A percentile compares a stretch with the other conserved stretches of the same genome.
These are phyloP conservation scores for Penicillium hordei DNA, from an alignment of 2,329 filamentous ascomycete species.

Conservation along the genomic window DNA sequence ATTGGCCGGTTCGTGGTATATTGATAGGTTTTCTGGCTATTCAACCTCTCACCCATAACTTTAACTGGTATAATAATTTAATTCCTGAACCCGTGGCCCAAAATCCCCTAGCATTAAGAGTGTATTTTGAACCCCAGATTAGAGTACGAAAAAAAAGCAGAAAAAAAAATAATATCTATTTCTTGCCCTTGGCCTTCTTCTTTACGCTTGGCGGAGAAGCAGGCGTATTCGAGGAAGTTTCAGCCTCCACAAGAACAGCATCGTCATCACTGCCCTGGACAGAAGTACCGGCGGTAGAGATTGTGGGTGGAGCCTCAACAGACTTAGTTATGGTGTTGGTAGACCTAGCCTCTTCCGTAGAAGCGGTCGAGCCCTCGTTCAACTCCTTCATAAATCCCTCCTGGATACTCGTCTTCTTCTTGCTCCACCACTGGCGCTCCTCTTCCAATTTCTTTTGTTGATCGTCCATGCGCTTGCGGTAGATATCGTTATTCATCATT, in stretches of 20 bases:
- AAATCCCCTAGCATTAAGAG: neutral
- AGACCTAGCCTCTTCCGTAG: conserved; percentile 17
- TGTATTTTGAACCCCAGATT: conserved; percentile 2
- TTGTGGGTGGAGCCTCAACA: conserved; percentile 25
- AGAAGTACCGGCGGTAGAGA: conserved; percentile 36
- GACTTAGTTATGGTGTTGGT: conserved; percentile 19
- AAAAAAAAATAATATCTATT: conserved; percentile 30
- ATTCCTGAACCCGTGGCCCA: neutral
- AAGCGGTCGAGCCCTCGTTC: conserved; percentile 37
- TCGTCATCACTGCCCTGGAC: conserved; percentile 63
- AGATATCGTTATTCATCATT: conserved; percentile 78
- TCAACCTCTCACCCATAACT: neutral
- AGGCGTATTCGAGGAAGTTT: conserved; percentile 38
- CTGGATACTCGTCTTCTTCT: conserved; percentile 71
- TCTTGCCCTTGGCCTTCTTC: conserved; percentile 51
- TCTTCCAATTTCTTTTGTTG: conserved; percentile 68
- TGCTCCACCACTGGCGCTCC: conserved; percentile 93
- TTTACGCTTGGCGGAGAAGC: conserved; percentile 30
- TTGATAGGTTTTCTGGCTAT: neutral
- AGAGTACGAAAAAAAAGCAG: conserved; percentile 7
- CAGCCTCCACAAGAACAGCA: conserved; percentile 73
- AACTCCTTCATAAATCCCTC: conserved; percentile 82
- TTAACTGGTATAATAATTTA: conserved; percentile 3
- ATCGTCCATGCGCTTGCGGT: conserved; percentile 73
- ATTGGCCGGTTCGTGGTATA: neutral